Evolutionary conservation across 2,329 filamentous ascomycete genomes (phyloP).

Genomic region (Fusarium guadeloupense): DNA sequence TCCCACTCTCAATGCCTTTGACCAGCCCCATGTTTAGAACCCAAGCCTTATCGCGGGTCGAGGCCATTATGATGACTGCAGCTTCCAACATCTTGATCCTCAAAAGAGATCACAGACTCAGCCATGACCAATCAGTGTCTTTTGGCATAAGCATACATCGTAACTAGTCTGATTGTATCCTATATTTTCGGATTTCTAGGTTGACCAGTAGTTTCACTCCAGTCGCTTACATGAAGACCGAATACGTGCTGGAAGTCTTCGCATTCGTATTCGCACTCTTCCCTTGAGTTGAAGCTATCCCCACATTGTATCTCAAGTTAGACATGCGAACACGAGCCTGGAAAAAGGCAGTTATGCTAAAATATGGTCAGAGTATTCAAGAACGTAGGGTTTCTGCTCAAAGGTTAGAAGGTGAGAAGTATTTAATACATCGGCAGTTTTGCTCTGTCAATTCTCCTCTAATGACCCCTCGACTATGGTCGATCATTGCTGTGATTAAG

Average conservation of each 20-base stretch:
- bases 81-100: slow-evolving; percentile 1
- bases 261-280: slow-evolving; percentile 28
- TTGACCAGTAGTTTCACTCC: background rate
- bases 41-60: slow-evolving; percentile 2
- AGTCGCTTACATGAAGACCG: background rate
- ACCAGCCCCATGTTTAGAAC: background rate
- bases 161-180: background rate
- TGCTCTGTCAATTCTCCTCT: background rate
- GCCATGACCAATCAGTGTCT: slow-evolving; percentile 1
- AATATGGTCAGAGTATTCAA: too few relatives aligned
- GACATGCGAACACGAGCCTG: background rate
- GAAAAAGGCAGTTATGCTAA: too few relatives aligned
- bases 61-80: background rate
- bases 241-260: slow-evolving; percentile 9
- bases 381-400: too few relatives aligned
- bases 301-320: background rate
- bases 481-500: too few relatives aligned
- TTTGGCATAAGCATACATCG: background rate
- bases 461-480: too few relatives aligned
- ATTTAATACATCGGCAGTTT: too few relatives aligned
- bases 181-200: background rate
- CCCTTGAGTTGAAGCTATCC: background rate
- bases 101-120: background rate
- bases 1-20: background rate
- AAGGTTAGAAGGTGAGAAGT: too few relatives aligned